Conservation (phyloP, 2,329 filamentous ascomycete species). For the Monilinia fructicola region DNA sequence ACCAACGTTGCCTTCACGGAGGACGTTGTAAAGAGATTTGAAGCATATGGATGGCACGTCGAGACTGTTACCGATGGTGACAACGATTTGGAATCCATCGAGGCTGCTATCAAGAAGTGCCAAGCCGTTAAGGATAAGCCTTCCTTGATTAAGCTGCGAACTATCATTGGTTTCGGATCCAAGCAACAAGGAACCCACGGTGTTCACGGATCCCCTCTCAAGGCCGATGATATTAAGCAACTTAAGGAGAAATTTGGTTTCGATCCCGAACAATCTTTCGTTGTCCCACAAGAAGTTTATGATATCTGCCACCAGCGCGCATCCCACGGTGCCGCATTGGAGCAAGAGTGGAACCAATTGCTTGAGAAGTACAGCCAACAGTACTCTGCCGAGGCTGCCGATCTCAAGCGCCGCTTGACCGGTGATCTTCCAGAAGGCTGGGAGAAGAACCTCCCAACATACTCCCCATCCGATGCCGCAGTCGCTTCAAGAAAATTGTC, state of each 20-base stretch:
- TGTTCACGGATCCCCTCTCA: conserved; percentile 94
- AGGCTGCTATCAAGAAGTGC: conserved; percentile 81
- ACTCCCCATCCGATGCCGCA: conserved; percentile 81
- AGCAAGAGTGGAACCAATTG: conserved; percentile 94
- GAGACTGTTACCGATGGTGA: conserved; percentile 84
- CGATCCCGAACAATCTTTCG: conserved; percentile 90
- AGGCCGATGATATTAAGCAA: conserved; percentile 89
- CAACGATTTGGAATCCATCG: conserved; percentile 81
- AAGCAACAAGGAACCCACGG: conserved; percentile 88
- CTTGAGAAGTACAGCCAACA: conserved; percentile 81
- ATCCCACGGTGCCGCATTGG: conserved; percentile 79
- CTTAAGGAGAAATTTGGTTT: conserved; percentile 96
- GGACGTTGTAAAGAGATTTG: conserved; percentile 91
- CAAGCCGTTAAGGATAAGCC: conserved; percentile 94
- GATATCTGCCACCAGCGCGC: conserved; percentile 85
- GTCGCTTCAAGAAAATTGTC: conserved; percentile 95
- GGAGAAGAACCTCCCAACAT: conserved; percentile 90
- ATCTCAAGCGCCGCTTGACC: conserved; percentile 76
- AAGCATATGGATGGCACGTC: conserved; percentile 95
- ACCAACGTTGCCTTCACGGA: conserved; percentile 97
- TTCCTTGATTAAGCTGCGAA: conserved; percentile 92
- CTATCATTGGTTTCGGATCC: conserved; percentile 96
- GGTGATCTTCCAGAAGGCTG: conserved; percentile 91
- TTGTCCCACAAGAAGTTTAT: conserved; percentile 91
- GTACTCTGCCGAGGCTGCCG: conserved; percentile 75